These are phyloP conservation scores for Fusarium cicatricum DNA, from an alignment of 2,329 filamentous ascomycete species.

Conservation along the genomic window DNA sequence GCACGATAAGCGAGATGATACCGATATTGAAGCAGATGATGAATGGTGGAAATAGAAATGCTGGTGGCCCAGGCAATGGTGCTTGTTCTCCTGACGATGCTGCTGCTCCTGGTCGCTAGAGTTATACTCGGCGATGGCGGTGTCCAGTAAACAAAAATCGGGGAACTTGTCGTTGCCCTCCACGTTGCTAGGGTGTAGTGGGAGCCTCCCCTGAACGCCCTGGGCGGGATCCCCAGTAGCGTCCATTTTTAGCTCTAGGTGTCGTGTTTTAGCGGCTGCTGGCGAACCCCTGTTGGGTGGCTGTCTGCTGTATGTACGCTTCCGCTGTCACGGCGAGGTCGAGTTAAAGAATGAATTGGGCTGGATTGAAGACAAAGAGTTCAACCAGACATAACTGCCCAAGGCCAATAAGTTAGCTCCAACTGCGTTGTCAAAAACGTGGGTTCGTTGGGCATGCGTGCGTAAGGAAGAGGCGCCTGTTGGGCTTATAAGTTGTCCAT, in stretches of 20 bases:
- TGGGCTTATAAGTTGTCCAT: conserved; percentile 21
- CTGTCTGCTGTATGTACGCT: neutral
- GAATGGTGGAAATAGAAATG: conserved; percentile 42
- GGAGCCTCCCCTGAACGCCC: conserved; percentile 38
- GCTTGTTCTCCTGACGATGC: conserved; percentile 36
- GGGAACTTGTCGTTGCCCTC: conserved; percentile 49
- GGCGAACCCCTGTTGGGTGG: conserved; percentile 13
- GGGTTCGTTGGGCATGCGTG: neutral
- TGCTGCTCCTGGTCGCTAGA: conserved; percentile 7
- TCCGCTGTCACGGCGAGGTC: neutral
- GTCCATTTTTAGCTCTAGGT: conserved; percentile 33
- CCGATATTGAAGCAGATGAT: conserved; percentile 35
- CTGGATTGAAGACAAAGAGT: neutral
- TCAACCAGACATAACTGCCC: too few species aligned
- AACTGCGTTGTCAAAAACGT: neutral
- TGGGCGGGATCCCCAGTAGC: conserved; percentile 26
- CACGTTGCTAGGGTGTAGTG: conserved; percentile 50
- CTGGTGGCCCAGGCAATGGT: conserved; percentile 38
- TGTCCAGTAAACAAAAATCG: conserved; percentile 56
- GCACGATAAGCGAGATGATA: conserved; percentile 38
- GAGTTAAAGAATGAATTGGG: neutral
- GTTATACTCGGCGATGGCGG: conserved; percentile 13
- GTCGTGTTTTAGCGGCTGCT: conserved; percentile 19
- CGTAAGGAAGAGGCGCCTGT: conserved; percentile 1
- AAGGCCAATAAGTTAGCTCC: too few species aligned